Evolutionary conservation across 148 eudicot genomes (phyloP), one percentile per base, ranked within the genome.

Genomic region (Dysphania ambrosioides): DNA sequence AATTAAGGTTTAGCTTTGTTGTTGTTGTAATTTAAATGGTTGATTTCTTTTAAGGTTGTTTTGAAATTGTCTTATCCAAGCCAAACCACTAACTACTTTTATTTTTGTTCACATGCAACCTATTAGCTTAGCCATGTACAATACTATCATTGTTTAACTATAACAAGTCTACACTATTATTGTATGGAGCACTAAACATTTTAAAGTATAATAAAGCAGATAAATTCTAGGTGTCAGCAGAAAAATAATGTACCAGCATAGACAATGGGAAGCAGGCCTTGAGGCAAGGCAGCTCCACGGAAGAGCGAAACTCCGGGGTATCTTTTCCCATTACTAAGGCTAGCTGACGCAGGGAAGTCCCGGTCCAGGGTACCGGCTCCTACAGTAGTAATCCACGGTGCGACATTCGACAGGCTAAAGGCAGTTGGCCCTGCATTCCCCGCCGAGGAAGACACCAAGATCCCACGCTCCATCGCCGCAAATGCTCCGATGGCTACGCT

Each of bases 361-460:
- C 93, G 80, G 72, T 89, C 93, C 42, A 89, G 69, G 7, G 91
- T 89, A 0, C 93, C 91, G 3, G 93, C 93, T 0, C 91, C 93
- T 8, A 89, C 91, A 0, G 93, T 89, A 7, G 86, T 86, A 4
- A 89, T 89, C 93, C 93, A 89, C 13, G 93, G 93, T 8, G 93
- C 87, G 71, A 84, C 75, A 49, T 89, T 89, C 30, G 88, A 84
- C 51, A 89, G 41, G 51, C 80, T 82, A 10, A 8, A 82, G 4
- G 85, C 27, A 2, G 76, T 74, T 12, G 91, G 93, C 30, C 93
- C 93, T 3, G 84, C 79, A 75, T 89, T 89, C 10, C 93, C 93
- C 2, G 87, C 93, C 0, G 91, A 86, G 51, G 89, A 87, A 0
- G 87, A 80, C 19, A 89, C 91, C 34, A 89, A 9, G 27, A 89